phyloP scores from a whole-genome alignment of 1,284 basidiomycete genomes.

The Cerioporus squamosus region DNA sequence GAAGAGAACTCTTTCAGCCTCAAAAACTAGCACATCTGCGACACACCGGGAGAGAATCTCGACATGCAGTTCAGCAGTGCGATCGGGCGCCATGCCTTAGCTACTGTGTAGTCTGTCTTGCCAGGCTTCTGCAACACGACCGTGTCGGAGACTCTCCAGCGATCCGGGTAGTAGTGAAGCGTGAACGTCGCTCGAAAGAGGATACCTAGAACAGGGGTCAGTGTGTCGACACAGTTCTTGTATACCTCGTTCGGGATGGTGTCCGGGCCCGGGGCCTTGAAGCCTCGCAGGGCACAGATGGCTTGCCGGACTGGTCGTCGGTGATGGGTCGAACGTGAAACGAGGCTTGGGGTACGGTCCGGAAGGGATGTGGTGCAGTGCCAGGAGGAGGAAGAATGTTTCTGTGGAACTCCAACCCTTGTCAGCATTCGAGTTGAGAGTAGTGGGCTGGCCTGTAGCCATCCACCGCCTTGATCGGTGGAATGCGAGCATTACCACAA shows the following conservation, averaged over 20 bases:
- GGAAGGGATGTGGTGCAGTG: neutral
- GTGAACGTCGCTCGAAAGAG: conserved; percentile 36
- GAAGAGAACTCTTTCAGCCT: conserved; percentile 27
- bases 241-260: conserved; percentile 42
- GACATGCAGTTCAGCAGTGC: conserved; percentile 41
- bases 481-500: conserved; percentile 37
- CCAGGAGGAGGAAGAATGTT: conserved; percentile 38
- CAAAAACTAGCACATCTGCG: conserved; percentile 26
- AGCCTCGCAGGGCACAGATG: conserved; percentile 22
- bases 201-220: conserved; percentile 31
- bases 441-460: neutral
- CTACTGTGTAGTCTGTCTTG: conserved; percentile 37
- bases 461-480: conserved; percentile 5
- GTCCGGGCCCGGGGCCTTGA: conserved; percentile 43
- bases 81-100: conserved; percentile 45
- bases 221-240: conserved; percentile 26
- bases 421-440: conserved; percentile 24
- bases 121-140: conserved; percentile 45
- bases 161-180: conserved; percentile 32
- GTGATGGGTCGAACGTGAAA: conserved; percentile 26
- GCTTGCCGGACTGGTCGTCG: conserved; percentile 24
- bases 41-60: conserved; percentile 35
- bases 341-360: conserved; percentile 29
- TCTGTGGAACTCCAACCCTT: conserved; percentile 33
- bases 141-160: conserved; percentile 38